phyloP scores from a whole-genome alignment of 2,329 filamentous ascomycete species.

The Diaporthe australafricana region DNA sequence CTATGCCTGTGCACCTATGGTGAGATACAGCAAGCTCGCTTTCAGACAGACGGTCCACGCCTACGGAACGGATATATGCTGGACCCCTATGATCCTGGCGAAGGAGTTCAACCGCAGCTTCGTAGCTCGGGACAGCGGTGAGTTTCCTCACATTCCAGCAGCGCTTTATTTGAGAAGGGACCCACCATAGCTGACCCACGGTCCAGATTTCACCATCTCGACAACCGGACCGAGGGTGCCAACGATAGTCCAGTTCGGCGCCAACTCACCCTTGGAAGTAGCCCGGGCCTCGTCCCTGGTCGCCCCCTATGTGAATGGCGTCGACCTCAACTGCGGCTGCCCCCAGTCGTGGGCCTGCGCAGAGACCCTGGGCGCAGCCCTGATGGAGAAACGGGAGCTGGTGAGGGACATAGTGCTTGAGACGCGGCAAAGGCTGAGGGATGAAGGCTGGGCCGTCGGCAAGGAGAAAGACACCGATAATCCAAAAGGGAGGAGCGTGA shows the following conservation, averaged over 20 bases:
- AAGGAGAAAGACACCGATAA: constrained; percentile 55
- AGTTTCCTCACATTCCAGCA: constrained; percentile 34
- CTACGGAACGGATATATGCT: constrained; percentile 75
- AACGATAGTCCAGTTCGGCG: constrained; percentile 76
- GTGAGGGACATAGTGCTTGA: constrained; percentile 74
- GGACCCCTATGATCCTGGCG: constrained; percentile 79
- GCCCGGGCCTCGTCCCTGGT: constrained; percentile 71
- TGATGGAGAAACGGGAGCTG: constrained; percentile 73
- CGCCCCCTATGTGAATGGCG: constrained; percentile 70
- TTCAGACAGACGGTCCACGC: constrained; percentile 75
- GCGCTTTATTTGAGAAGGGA: not conserved
- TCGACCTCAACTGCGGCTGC: constrained; percentile 80
- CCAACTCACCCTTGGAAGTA: constrained; percentile 71
- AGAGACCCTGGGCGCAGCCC: constrained; percentile 74
- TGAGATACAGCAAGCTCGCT: constrained; percentile 75
- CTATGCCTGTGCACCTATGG: constrained; percentile 75
- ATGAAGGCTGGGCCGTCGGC: constrained; percentile 65
- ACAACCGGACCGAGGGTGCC: constrained; percentile 64
- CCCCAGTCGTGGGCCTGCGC: constrained; percentile 80
- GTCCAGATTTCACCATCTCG: constrained; percentile 70
- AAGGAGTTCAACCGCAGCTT: constrained; percentile 75
- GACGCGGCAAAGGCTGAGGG: constrained; percentile 62
- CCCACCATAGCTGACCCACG: not conserved
- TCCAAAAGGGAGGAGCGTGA: constrained; percentile 67
- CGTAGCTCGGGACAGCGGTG: constrained; percentile 71